phyloP scores from a whole-genome alignment of 2,329 filamentous ascomycete species.

The Xylaria sp. region DNA sequence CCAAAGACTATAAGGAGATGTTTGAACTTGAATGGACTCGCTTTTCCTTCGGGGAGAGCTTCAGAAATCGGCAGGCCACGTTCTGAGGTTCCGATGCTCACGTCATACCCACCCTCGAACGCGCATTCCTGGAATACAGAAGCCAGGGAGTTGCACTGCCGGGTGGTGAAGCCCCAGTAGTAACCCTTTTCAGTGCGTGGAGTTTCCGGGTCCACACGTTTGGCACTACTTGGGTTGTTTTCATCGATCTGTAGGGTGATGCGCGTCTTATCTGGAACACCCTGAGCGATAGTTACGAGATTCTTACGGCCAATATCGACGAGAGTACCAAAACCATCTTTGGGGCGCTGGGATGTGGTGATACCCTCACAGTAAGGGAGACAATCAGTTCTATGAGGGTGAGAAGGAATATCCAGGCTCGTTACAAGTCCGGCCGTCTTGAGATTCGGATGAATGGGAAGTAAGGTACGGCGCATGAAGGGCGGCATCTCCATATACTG shows the following conservation, averaged over 20 bases:
- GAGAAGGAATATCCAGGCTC: constrained; percentile 79
- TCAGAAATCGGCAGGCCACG: constrained; percentile 53
- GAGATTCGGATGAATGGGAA: constrained; percentile 74
- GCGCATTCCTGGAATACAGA: constrained; percentile 71
- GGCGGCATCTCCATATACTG: constrained; percentile 81
- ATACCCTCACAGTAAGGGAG: constrained; percentile 76
- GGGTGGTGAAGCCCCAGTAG: constrained; percentile 78
- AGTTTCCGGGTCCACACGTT: constrained; percentile 60
- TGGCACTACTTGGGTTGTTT: constrained; percentile 41
- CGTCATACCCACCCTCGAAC: constrained; percentile 72
- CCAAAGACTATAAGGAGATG: constrained; percentile 77
- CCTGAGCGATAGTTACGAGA: constrained; percentile 50
- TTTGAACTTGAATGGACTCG: constrained; percentile 45
- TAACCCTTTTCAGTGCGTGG: constrained; percentile 73
- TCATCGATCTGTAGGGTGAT: constrained; percentile 65
- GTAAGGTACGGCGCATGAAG: constrained; percentile 69
- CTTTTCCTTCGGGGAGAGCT: constrained; percentile 40
- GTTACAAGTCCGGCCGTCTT: constrained; percentile 67
- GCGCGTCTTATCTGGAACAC: constrained; percentile 64
- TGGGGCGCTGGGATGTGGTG: constrained; percentile 45
- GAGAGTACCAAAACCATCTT: constrained; percentile 44
- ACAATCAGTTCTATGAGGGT: constrained; percentile 71
- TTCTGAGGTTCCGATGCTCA: constrained; percentile 80
- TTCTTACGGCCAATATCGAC: constrained; percentile 55
- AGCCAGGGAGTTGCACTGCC: constrained; percentile 61